These are phyloP conservation scores for Kokia cookei DNA, from an alignment of 441 rosid genomes.

Conservation along the genomic window DNA sequence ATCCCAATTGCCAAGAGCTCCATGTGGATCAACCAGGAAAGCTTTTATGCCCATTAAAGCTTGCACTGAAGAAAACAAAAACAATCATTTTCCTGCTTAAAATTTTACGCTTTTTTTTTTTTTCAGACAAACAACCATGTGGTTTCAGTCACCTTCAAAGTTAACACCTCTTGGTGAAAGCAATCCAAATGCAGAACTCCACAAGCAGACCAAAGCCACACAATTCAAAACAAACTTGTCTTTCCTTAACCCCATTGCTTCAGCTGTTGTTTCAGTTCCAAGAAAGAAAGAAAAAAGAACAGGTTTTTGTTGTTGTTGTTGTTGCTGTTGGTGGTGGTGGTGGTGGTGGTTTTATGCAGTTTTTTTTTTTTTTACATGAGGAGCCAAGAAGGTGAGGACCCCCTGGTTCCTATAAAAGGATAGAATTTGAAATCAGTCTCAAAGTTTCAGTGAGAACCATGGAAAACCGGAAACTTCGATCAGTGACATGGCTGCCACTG, in stretches of 20 bases:
- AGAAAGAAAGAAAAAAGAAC: not conserved
- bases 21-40: constrained; percentile 69
- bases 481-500: not conserved
- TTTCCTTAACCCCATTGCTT: constrained; percentile 36
- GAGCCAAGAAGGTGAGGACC: no score
- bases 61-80: constrained; percentile 39
- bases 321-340: not conserved
- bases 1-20: constrained; percentile 80
- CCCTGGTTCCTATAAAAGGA: no score
- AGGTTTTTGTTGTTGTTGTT: not conserved
- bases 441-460: not conserved
- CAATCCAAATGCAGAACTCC: constrained; percentile 50
- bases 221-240: constrained; percentile 17
- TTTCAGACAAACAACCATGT: not conserved
- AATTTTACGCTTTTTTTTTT: not conserved
- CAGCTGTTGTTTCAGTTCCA: constrained; percentile 9
- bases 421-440: no score
- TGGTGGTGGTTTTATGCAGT: no score
- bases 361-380: no score
- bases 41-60: constrained; percentile 71
- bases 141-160: constrained; percentile 60
- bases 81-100: not conserved
- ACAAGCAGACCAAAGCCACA: constrained; percentile 32
- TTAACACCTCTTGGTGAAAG: constrained; percentile 88
- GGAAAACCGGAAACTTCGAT: not conserved